Evolutionary conservation across 306 rosid genomes (phyloP).

Genomic region (Dicorynia guianensis): DNA sequence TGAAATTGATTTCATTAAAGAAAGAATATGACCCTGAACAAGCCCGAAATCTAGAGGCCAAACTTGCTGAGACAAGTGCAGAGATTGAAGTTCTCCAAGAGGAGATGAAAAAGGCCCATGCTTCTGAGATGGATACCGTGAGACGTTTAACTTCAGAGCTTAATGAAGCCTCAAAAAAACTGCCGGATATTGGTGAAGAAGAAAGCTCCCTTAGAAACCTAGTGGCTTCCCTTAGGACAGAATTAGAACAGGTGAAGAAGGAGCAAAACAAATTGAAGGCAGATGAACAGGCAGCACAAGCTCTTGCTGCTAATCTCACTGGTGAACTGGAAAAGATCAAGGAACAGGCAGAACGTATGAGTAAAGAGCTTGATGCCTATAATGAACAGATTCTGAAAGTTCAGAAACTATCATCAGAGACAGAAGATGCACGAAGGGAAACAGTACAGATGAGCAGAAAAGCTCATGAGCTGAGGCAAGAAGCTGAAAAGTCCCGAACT

Average conservation of each 20-base stretch:
- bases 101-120: slow-evolving; percentile 70
- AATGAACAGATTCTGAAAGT: slow-evolving; percentile 43
- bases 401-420: slow-evolving; percentile 51
- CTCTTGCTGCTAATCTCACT: slow-evolving; percentile 42
- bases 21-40: slow-evolving; percentile 59
- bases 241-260: slow-evolving; percentile 61
- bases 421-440: slow-evolving; percentile 58
- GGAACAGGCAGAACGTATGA: slow-evolving; percentile 36
- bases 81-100: slow-evolving; percentile 69
- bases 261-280: slow-evolving; percentile 48
- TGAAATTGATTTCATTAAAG: slow-evolving; percentile 54
- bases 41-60: slow-evolving; percentile 46
- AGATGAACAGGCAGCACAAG: slow-evolving; percentile 49
- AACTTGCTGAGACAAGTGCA: slow-evolving; percentile 56
- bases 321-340: slow-evolving; percentile 38
- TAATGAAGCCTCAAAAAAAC: slow-evolving; percentile 64
- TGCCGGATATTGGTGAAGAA: slow-evolving; percentile 66
- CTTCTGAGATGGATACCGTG: slow-evolving; percentile 66
- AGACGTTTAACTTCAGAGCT: slow-evolving; percentile 62
- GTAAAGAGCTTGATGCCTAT: slow-evolving; percentile 24
- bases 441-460: slow-evolving; percentile 59
- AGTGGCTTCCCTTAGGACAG: slow-evolving; percentile 55
- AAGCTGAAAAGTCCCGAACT: slow-evolving; percentile 50
- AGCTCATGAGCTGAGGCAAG: slow-evolving; percentile 52
- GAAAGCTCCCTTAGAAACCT: slow-evolving; percentile 61